A percentile compares a stretch with the other conserved stretches of the same genome.
Evolutionary conservation across 768 basidiomycete species (phyloP).

Genomic region (Tylopilus plumbeoviolaceoides): DNA sequence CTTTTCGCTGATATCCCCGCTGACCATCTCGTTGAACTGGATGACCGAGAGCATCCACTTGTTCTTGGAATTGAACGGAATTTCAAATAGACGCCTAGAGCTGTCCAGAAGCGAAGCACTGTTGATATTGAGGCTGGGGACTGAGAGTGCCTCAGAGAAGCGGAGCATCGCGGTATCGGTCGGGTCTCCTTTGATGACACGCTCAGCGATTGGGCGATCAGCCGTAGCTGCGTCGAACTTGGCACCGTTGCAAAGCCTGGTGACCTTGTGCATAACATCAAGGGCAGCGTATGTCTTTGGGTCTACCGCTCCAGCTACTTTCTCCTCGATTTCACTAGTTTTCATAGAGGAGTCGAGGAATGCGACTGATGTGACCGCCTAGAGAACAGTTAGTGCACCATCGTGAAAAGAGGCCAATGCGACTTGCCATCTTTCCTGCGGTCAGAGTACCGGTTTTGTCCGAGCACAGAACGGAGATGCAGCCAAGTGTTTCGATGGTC

Average conservation of each 20-base stretch:
- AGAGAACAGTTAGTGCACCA: background rate
- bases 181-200: constrained; percentile 42
- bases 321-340: constrained; percentile 18
- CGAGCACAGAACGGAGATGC: constrained; percentile 48
- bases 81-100: constrained; percentile 31
- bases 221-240: constrained; percentile 38
- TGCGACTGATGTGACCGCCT: constrained; percentile 41
- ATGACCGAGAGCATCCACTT: constrained; percentile 56
- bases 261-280: constrained; percentile 34
- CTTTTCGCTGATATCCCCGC: constrained; percentile 8
- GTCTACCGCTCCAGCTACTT: constrained; percentile 6
- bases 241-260: constrained; percentile 58
- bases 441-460: constrained; percentile 57
- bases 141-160: constrained; percentile 36
- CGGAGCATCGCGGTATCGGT: constrained; percentile 54
- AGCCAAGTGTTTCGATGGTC: constrained; percentile 51
- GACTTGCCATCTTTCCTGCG: constrained; percentile 42
- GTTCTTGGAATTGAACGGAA: constrained; percentile 48
- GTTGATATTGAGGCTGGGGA: constrained; percentile 22
- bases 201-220: constrained; percentile 28
- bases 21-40: constrained; percentile 15
- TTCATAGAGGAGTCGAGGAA: constrained; percentile 30
- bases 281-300: constrained; percentile 23
- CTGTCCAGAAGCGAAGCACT: constrained; percentile 18
- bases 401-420: background rate